Percentiles rank a stretch among this genome's conserved stretches.
Evolutionary conservation across 805 yeast genomes (phyloP).

Genomic region (Tetrapisispora taiwanensis): DNA sequence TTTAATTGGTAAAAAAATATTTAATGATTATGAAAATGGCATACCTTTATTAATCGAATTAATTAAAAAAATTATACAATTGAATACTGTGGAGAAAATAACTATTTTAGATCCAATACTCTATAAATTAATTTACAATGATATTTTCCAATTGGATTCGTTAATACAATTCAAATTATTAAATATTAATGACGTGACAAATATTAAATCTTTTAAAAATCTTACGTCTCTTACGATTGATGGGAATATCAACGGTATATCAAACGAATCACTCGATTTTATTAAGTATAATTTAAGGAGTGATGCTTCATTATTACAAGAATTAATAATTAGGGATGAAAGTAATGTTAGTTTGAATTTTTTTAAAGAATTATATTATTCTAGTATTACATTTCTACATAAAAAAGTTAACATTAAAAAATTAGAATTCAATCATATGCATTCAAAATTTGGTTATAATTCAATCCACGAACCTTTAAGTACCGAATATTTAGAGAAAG

Average conservation of each 20-base stretch:
- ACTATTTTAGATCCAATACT: constrained; percentile 14
- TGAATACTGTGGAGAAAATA: constrained; percentile 17
- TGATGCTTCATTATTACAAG: constrained; percentile 10
- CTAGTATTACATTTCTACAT: constrained; percentile 7
- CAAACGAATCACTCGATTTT: neutral
- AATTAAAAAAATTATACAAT: constrained; percentile 15
- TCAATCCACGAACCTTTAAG: constrained; percentile 27
- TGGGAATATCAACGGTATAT: neutral
- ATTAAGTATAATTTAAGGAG: neutral
- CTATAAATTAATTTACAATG: constrained; percentile 8
- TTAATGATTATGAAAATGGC: constrained; percentile 20
- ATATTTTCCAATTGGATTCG: constrained; percentile 5
- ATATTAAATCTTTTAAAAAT: constrained; percentile 7
- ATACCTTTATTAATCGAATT: constrained; percentile 8
- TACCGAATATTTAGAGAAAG: constrained; percentile 21
- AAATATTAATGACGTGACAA: constrained; percentile 6
- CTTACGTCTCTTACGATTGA: constrained; percentile 8
- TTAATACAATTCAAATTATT: constrained; percentile 9
- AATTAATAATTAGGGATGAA: constrained; percentile 26
- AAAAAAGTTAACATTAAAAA: constrained; percentile 17
- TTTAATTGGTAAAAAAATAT: constrained; percentile 25
- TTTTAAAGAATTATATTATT: constrained; percentile 14
- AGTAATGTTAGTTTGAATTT: constrained; percentile 31
- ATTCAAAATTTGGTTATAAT: constrained; percentile 36
- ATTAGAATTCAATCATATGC: constrained; percentile 36